These are phyloP conservation scores for Chrysoporthe deuterocubensis DNA, from an alignment of 2,329 filamentous ascomycete species.

Conservation along the genomic window DNA sequence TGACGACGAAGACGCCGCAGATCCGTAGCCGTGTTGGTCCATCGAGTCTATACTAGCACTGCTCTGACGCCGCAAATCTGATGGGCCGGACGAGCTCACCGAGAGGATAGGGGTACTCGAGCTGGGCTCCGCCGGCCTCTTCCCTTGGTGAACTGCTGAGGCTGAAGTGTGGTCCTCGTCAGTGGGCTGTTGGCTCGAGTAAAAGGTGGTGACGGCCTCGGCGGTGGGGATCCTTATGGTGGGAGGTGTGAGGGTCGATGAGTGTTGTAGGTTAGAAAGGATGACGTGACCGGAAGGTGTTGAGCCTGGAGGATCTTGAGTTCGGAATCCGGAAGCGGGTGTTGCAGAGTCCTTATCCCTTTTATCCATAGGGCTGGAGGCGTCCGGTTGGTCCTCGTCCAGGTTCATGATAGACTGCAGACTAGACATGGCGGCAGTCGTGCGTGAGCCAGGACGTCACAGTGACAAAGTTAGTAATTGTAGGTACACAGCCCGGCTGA, in stretches of 20 bases:
- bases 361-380: constrained; percentile 46
- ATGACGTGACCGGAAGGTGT: constrained; percentile 45
- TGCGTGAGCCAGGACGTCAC: constrained; percentile 46
- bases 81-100: constrained; percentile 35
- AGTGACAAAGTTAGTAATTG: constrained; percentile 48
- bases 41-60: constrained; percentile 55
- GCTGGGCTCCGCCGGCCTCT: constrained; percentile 33
- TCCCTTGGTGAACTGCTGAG: constrained; percentile 23
- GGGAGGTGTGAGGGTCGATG: constrained; percentile 32
- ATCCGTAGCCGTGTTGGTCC: constrained; percentile 47
- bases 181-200: constrained; percentile 32
- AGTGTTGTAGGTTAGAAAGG: constrained; percentile 39
- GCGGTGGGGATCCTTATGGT: constrained; percentile 38
- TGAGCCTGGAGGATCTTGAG: constrained; percentile 42
- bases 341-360: constrained; percentile 47
- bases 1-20: constrained; percentile 40
- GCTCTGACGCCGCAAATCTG: constrained; percentile 45
- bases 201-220: constrained; percentile 28
- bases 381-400: constrained; percentile 52
- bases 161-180: constrained; percentile 34
- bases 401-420: constrained; percentile 62
- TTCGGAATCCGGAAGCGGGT: constrained; percentile 40
- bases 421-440: constrained; percentile 53
- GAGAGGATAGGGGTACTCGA: constrained; percentile 26
- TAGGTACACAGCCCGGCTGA: constrained; percentile 49